Conservation (phyloP, 73 alveolate species). For the Uronychia setigera region DNA sequence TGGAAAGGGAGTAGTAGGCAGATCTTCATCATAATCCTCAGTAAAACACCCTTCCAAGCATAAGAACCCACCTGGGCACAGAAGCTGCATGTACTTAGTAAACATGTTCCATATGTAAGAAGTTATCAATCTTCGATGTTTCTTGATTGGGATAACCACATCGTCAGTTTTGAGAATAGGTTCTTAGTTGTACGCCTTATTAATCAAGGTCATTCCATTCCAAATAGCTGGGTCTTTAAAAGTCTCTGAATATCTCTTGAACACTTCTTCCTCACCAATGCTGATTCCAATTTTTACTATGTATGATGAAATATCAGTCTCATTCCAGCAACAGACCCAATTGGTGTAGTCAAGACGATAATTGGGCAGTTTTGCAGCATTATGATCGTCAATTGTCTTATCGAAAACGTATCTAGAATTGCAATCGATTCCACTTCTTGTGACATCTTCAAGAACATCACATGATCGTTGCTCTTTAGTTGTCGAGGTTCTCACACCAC, state of each 20-base stretch:
- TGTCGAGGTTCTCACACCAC: slow-evolving; percentile 68
- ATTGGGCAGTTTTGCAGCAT: background rate
- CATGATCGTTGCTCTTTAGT: slow-evolving; percentile 50
- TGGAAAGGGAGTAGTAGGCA: slow-evolving; percentile 58
- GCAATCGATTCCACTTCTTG: slow-evolving; percentile 18
- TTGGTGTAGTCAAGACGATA: slow-evolving; percentile 25
- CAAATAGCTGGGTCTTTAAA: slow-evolving; percentile 21
- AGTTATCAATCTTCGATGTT: slow-evolving; percentile 20
- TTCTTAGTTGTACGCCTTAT: slow-evolving; percentile 18
- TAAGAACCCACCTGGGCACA: slow-evolving; percentile 78
- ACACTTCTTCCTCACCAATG: background rate
- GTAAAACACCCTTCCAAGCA: slow-evolving; percentile 81
- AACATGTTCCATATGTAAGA: slow-evolving; percentile 27
- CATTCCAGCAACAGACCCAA: slow-evolving; percentile 50
- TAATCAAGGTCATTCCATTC: slow-evolving; percentile 60
- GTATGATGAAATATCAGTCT: slow-evolving; percentile 22
- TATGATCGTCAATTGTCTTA: background rate
- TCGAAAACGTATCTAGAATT: background rate
- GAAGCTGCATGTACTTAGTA: slow-evolving; percentile 41
- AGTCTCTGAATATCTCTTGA: slow-evolving; percentile 7
- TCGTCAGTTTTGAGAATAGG: slow-evolving; percentile 18
- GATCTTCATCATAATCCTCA: slow-evolving; percentile 17
- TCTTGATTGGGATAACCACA: slow-evolving; percentile 22
- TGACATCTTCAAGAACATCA: slow-evolving; percentile 35
- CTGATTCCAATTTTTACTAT: slow-evolving; percentile 20